Base-by-base conservation (phyloP, 257 asterid species). In the Solanum paucissectum region DNA sequence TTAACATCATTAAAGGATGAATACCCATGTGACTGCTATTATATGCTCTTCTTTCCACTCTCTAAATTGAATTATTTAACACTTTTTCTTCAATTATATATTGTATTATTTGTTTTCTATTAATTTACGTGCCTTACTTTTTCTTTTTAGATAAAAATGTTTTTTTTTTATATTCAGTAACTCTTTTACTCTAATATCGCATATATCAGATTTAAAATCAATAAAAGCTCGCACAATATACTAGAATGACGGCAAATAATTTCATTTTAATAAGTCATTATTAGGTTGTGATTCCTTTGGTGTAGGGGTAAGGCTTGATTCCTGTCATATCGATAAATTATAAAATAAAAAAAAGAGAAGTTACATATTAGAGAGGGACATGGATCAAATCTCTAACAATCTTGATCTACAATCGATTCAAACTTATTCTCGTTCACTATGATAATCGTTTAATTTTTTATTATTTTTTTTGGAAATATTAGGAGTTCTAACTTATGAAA, bases 1-100 rank as follows among this genome's bases (percentile, higher is more conserved):
- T 91, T 52, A 92, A 81, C 88, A 93, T 93, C 92, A 94, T 92
- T 91, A 88, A 46, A 81, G 85, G 23, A 89, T 83, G 83, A 58
- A 73, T 69, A 64, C 87, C 87, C 94, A 93, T 90, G 94, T 92
- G 92, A 84, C 83, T 87, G 88, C 66, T 81, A 92, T 91, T 68
- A 91, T 60, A 90, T 87, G 85, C 68, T 81, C 68, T 81, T 81
- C 85, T 81, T 81, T 81, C 20, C 85, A 81, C 69, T 29, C 42
- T 7, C 20, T 29, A 27, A 81, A 49, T 9, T 9, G 9, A 9
- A 81, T 8, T 2, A 6, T 52, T 52, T 14, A 14, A 5, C 20
- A 77, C 25, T 44, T 27, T 14, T 42, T 81, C 64, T 16, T 46
- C 85, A 36, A 73, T 36, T 21, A 73, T 73, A 34, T 42, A 40